These are phyloP conservation scores for Cryphonectria naterciae DNA, from an alignment of 2,329 filamentous ascomycete species.

Conservation along the genomic window DNA sequence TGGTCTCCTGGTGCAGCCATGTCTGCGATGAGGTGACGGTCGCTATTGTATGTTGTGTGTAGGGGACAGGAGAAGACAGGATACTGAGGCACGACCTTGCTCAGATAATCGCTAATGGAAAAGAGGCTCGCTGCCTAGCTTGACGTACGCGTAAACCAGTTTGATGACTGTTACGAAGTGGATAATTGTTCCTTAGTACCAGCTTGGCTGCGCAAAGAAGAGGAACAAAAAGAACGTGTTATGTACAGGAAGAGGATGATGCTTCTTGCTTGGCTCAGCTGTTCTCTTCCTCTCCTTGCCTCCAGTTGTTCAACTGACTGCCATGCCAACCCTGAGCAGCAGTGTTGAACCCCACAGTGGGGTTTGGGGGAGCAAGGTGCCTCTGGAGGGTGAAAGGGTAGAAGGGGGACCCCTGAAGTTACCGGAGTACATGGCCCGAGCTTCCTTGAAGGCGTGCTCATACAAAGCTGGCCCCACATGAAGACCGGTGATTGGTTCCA, in stretches of 20 bases:
- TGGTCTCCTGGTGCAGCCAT: conserved; percentile 69
- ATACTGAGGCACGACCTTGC: background rate
- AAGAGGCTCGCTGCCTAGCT: background rate
- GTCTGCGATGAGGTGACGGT: conserved; percentile 21
- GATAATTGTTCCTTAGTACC: no score
- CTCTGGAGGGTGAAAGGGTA: background rate
- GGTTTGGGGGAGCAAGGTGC: background rate
- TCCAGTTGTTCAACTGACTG: background rate
- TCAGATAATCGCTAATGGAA: background rate
- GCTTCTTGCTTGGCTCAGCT: background rate
- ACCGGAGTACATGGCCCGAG: conserved; percentile 1
- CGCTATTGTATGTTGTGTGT: background rate
- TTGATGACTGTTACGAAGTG: background rate
- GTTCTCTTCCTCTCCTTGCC: background rate
- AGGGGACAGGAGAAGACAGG: background rate
- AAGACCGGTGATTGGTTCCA: background rate
- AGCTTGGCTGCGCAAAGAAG: background rate
- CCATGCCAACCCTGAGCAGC: background rate
- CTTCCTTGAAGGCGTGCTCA: conserved; percentile 1
- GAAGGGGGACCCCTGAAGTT: background rate
- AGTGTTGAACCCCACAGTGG: conserved; percentile 13
- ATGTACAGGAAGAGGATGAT: background rate
- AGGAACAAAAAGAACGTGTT: background rate
- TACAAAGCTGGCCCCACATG: background rate
- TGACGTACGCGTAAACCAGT: background rate